These are phyloP conservation scores for Blastomyces emzantsi DNA, from an alignment of 2,329 filamentous ascomycete genomes.

Conservation along the genomic window DNA sequence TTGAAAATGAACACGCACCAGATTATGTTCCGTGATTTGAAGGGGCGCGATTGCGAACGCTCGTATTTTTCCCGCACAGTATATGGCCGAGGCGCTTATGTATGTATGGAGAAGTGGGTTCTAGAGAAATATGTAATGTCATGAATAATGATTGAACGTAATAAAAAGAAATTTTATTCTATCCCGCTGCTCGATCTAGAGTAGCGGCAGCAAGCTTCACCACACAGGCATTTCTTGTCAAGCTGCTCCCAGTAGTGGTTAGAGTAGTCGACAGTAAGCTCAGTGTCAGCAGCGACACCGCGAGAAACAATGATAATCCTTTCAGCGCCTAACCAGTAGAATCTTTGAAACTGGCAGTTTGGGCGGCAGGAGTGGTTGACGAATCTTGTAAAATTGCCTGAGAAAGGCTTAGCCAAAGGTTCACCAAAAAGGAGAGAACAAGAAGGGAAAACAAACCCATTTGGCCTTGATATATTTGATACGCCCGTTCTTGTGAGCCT, in stretches of 20 bases:
- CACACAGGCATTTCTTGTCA: slow-evolving; percentile 48
- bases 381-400: slow-evolving; percentile 49
- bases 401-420: not conserved
- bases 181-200: not conserved
- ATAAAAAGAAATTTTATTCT: not conserved
- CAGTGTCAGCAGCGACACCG: slow-evolving; percentile 44
- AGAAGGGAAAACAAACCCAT: slow-evolving; percentile 20
- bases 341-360: slow-evolving; percentile 49
- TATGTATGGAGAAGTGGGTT: not conserved
- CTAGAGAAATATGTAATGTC: not conserved
- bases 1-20: not conserved
- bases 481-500: slow-evolving; percentile 30
- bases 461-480: slow-evolving; percentile 51
- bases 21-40: not conserved
- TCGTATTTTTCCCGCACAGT: not conserved
- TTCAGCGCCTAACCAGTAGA: slow-evolving; percentile 49
- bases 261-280: slow-evolving; percentile 52
- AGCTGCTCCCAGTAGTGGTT: slow-evolving; percentile 50
- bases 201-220: slow-evolving; percentile 41
- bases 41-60: not conserved
- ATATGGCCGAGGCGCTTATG: not conserved
- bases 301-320: slow-evolving; percentile 48
- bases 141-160: not conserved
- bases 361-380: slow-evolving; percentile 51
- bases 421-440: not conserved